Conservation (phyloP, 2,329 filamentous ascomycete genomes). For the Nectriaceae sp. region DNA sequence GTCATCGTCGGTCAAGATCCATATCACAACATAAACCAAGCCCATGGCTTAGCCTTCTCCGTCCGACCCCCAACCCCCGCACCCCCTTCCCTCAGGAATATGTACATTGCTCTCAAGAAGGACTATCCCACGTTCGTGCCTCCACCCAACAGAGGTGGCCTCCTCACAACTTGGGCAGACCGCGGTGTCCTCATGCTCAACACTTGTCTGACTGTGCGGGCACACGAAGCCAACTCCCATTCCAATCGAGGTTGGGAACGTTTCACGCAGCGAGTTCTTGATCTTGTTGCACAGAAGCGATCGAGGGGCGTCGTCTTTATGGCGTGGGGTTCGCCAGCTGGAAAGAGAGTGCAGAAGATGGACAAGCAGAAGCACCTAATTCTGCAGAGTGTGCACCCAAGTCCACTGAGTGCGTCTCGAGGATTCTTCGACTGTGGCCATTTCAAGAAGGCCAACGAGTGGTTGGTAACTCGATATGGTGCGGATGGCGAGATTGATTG, state of each 20-base stretch:
- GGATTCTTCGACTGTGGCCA: constrained; percentile 86
- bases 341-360: constrained; percentile 74
- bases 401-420: constrained; percentile 79
- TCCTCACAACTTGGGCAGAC: constrained; percentile 92
- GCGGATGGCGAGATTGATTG: constrained; percentile 82
- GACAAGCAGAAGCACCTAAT: constrained; percentile 77
- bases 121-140: constrained; percentile 81
- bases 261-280: constrained; percentile 90
- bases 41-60: constrained; percentile 94
- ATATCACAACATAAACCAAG: constrained; percentile 94
- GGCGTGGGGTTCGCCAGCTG: constrained; percentile 88
- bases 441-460: constrained; percentile 81
- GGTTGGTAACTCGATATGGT: constrained; percentile 79
- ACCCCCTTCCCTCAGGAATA: constrained; percentile 89
- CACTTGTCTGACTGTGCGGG: constrained; percentile 90
- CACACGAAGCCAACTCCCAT: constrained; percentile 85
- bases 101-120: constrained; percentile 84
- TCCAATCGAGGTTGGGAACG: constrained; percentile 86
- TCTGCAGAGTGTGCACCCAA: constrained; percentile 85
- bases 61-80: constrained; percentile 86
- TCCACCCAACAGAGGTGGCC: constrained; percentile 76
- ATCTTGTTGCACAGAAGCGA: constrained; percentile 77
- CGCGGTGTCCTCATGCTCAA: constrained; percentile 92
- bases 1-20: constrained; percentile 96
- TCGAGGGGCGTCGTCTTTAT: constrained; percentile 87